These are phyloP conservation scores for Aureobasidium sp. DNA, from an alignment of 2,329 filamentous ascomycete species.

Conservation along the genomic window DNA sequence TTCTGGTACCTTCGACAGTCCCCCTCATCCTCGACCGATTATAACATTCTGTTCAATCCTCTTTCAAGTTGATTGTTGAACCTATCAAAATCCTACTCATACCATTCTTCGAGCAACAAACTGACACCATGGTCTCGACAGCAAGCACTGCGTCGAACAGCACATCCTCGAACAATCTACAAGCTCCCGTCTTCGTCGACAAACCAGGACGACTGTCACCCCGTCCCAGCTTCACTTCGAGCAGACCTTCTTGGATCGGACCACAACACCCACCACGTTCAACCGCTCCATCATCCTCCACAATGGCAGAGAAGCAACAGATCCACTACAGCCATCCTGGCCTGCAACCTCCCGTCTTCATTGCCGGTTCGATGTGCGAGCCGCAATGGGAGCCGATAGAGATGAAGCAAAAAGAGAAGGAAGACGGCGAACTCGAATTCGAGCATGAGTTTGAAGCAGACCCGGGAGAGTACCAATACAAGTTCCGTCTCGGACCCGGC, in stretches of 20 bases:
- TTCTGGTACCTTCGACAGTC: neutral
- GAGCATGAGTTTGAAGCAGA: conserved; percentile 49
- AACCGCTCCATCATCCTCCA: neutral
- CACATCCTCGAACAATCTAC: neutral
- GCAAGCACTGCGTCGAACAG: neutral
- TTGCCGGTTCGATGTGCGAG: conserved; percentile 62
- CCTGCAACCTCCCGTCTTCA: conserved; percentile 59
- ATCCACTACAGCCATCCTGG: conserved; percentile 57
- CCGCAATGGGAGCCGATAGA: conserved; percentile 61
- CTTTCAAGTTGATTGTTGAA: neutral
- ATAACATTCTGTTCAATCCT: conserved; percentile 2
- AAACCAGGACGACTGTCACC: neutral
- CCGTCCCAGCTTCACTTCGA: neutral
- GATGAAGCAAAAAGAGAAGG: conserved; percentile 50
- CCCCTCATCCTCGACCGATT: neutral
- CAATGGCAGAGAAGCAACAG: conserved; percentile 39
- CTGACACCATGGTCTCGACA: conserved; percentile 6
- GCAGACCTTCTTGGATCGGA: conserved; percentile 18
- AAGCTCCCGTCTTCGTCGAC: conserved; percentile 1
- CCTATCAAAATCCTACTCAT: conserved; percentile 3
- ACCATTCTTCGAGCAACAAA: neutral
- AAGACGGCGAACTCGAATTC: conserved; percentile 50
- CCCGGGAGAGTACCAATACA: conserved; percentile 63
- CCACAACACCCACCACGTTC: neutral
- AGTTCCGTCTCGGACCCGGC: conserved; percentile 60